Base-by-base conservation (phyloP, 2,329 filamentous ascomycete species). In the Hymenotorrendiella dingleyae region DNA sequence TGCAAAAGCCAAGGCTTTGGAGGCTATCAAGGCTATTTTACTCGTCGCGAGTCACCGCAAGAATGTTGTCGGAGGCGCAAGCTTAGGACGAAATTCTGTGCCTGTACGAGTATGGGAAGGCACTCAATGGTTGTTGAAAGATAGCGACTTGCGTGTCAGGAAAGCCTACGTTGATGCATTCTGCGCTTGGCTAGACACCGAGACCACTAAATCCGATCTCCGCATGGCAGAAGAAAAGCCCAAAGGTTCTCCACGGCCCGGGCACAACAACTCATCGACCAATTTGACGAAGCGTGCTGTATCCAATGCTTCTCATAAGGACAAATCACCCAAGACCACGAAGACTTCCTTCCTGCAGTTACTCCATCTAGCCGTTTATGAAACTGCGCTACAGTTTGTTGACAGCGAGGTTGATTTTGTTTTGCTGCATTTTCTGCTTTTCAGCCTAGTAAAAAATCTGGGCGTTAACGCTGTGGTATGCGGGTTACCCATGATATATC, bases 101-200 rank as follows among this genome's bases (percentile, higher is more conserved):
- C 82, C 86, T 0, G 73, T 94, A 7, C 77, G 85, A 42, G 84
- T 90, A 0, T 98, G 93, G 93, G 90, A 97, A 63, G 88, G 87
- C n/a, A 95, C 90, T 0, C 88, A 96, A 48, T 95, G 88, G 86
- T 76, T 97, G 33, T 68, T 97, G 16, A 81, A 85, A 27, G 91
- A 96, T 57, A 73, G 79, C 1, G 83, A 90, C 55, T 79, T 79
- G 23, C 73, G 79, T 23, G 89, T 97, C 24, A 80, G 90, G 41
- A 83, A 83, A 60, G 86, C 89, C 0, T 98, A 97, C 54, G 78
- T 82, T 6, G 87, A 94, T 62, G 86, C 88, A 4, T 64, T 97
- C 12, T 64, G 86, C 29, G 86, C 85, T 1, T 98, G 91, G 89
- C 71, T 96, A 40, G 78, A 84, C 43, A 70, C 83, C n/a, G 89